phyloP scores from a whole-genome alignment of 345 rosid species.

The Camelina neglecta region DNA sequence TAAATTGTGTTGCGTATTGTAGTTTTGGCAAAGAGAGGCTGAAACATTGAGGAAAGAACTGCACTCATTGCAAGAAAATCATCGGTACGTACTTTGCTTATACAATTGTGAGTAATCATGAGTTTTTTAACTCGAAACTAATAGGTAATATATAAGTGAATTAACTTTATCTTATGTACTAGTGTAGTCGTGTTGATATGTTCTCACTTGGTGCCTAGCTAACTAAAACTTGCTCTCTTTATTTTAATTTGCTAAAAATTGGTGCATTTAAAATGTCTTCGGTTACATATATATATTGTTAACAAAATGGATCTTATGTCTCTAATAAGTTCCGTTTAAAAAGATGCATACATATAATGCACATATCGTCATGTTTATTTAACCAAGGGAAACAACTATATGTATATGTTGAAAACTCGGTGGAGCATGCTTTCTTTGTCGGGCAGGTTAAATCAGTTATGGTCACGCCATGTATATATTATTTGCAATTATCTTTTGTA shows the following conservation, averaged over 20 bases:
- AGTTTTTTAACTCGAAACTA: neutral
- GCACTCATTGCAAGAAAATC: slow-evolving; percentile 57
- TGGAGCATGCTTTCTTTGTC: neutral
- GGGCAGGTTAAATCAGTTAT: neutral
- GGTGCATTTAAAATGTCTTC: neutral
- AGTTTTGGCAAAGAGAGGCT: slow-evolving; percentile 78
- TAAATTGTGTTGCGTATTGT: slow-evolving; percentile 9
- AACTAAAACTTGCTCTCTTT: neutral
- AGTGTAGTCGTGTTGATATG: neutral
- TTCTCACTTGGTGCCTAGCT: slow-evolving; percentile 2
- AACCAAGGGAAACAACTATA: neutral
- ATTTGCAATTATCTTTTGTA: neutral
- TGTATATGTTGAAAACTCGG: neutral
- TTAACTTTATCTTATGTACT: neutral
- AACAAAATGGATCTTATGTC: neutral
- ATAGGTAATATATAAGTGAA: neutral
- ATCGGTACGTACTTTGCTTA: slow-evolving; percentile 46
- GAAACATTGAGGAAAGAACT: slow-evolving; percentile 60
- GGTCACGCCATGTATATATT: neutral
- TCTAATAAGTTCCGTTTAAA: neutral
- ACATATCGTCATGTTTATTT: neutral
- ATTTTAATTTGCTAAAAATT: neutral
- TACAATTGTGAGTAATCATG: neutral
- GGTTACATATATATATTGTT: neutral
- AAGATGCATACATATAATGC: neutral